A percentile compares a stretch with the other conserved stretches of the same genome.
These are phyloP conservation scores for Fraxinus floribunda DNA, from an alignment of 305 asterid genomes.

Conservation along the genomic window DNA sequence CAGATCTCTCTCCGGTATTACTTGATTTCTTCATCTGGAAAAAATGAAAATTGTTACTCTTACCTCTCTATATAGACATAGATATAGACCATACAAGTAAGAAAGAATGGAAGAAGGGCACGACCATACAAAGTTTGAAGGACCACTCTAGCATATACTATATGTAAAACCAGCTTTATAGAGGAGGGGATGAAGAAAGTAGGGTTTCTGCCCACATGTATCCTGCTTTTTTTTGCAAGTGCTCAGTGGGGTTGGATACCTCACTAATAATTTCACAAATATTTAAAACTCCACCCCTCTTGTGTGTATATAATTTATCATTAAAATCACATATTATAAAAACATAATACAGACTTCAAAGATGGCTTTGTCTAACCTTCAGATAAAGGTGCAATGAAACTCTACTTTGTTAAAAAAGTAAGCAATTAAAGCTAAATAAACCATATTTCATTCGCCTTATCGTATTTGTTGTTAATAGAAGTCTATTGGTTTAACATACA, in stretches of 20 bases:
- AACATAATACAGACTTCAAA: neutral
- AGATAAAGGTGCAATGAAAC: neutral
- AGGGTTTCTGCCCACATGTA: constrained; percentile 29
- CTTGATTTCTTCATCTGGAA: neutral
- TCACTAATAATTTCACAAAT: neutral
- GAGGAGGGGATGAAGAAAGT: constrained; percentile 28
- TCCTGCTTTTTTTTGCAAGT: constrained; percentile 16
- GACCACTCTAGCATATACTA: constrained; percentile 31
- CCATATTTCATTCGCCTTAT: neutral
- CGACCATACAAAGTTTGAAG: constrained; percentile 16
- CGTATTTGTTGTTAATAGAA: neutral
- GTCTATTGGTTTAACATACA: neutral
- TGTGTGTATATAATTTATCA: neutral
- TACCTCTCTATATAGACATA: neutral
- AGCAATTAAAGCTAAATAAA: neutral
- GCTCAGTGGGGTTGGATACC: constrained; percentile 25
- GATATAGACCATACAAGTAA: neutral
- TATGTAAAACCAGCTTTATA: constrained; percentile 28
- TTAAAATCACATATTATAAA: neutral
- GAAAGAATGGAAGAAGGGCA: constrained; percentile 11
- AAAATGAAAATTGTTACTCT: neutral
- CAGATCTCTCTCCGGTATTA: neutral
- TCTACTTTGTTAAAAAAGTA: neutral
- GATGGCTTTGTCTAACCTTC: neutral
- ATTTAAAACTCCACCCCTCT: neutral